Base-by-base conservation (phyloP, 208 protist species). In the Borovskyia barvae region DNA sequence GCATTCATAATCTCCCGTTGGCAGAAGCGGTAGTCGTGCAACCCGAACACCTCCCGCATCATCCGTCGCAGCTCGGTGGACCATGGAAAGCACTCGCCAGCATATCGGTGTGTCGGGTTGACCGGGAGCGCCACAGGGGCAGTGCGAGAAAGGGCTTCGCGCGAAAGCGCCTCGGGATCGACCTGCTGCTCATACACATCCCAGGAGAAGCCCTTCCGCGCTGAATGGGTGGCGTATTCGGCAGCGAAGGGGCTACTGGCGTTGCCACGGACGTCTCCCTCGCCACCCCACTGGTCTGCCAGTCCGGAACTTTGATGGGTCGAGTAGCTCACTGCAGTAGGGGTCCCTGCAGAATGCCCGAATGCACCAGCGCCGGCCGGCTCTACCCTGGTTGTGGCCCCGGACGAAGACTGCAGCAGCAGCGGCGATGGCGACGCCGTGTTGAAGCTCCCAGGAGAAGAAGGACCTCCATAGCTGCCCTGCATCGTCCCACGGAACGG, bases 1-100 rank as follows among this genome's bases (percentile, higher is more conserved):
- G 95, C 95, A 80, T 98, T 97, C 68, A 99, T 97, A 32, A 97
- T 82, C 51, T 97, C 94, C 14, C 88, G 72, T 77, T 99, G 97
- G 55, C 90, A 83, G 40, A 86, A 75, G 24, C 96, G 81, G 71
- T 94, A 98, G 49, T 85, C 81, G 67, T 92, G 85, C 29, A 95
- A 65, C 61, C 89, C 89, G 55, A 95, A 95, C 19, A 93, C 78
- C 69, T 95, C 89, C 12, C 80, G 75, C 89, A 95, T 92, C 41
- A 77, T 89, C 29, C 81, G 77, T n/a, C 88, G 88, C 51, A 95
- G 77, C 64, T 89, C 85, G 5, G 47, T 42, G 9, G 85, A 92
- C 88, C 88, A 95, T 20, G 77, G 72, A 57, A 91, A 95, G 36
- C 67, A 48, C 61, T 95, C 85, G 9, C 74, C 71, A 41, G 76